Evolutionary conservation across 2,329 filamentous ascomycete genomes (phyloP).

Genomic region (Dactylellina haptotyla): DNA sequence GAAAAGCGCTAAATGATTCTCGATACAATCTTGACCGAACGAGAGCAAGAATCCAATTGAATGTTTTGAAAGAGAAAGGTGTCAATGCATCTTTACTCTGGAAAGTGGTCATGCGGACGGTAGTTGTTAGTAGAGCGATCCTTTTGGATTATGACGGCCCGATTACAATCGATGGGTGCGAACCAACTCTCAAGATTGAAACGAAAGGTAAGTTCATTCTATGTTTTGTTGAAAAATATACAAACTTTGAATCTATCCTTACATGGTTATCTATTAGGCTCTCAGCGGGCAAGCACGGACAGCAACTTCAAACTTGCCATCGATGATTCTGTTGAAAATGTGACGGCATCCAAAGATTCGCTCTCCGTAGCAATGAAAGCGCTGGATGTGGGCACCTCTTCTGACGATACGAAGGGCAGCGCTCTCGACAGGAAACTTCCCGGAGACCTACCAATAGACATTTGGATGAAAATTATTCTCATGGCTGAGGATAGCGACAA

Average conservation of each 20-base stretch:
- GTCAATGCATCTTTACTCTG: slow-evolving; percentile 45
- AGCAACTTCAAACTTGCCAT: slow-evolving; percentile 1
- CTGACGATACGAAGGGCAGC: too few relatives aligned
- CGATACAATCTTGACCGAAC: slow-evolving; percentile 43
- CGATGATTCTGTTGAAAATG: slow-evolving; percentile 7
- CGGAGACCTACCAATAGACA: slow-evolving; percentile 25
- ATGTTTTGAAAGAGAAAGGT: slow-evolving; percentile 40
- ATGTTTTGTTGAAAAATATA: neutral
- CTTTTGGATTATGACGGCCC: slow-evolving; percentile 35
- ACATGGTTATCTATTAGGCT: slow-evolving; percentile 6
- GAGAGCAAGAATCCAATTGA: slow-evolving; percentile 42
- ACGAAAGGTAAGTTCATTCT: slow-evolving; percentile 17
- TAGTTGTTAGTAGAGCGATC: slow-evolving; percentile 43
- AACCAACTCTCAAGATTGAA: slow-evolving; percentile 28
- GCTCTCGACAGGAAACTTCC: slow-evolving; percentile 16
- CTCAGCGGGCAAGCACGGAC: slow-evolving; percentile 24
- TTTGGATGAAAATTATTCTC: slow-evolving; percentile 49
- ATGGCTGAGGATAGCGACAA: slow-evolving; percentile 36
- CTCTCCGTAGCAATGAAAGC: slow-evolving; percentile 12
- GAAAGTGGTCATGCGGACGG: slow-evolving; percentile 43
- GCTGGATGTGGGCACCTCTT: too few relatives aligned
- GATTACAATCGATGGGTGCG: slow-evolving; percentile 26
- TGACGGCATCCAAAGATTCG: slow-evolving; percentile 1
- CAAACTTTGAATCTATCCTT: neutral
- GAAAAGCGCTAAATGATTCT: slow-evolving; percentile 34